phyloP scores from a whole-genome alignment of 106 monocot genomes.

The Apostasia ramifera region DNA sequence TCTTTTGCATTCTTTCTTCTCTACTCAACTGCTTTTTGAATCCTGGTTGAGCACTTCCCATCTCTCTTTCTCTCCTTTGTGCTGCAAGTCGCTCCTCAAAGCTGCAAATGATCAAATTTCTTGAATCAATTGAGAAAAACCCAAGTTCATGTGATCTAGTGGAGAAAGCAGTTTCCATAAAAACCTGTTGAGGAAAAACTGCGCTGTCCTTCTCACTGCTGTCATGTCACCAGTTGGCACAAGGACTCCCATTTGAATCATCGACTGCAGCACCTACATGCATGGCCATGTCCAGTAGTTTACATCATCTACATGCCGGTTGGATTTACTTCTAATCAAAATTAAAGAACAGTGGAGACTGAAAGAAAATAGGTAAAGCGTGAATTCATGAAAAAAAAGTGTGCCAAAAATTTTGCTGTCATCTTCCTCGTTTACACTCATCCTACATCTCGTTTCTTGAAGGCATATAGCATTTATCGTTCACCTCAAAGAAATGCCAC shows the following conservation, averaged over 20 bases:
- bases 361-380: no score
- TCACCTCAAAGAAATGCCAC: no score
- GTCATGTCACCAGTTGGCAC: conserved; percentile 99
- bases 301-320: background rate
- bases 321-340: conserved; percentile 1
- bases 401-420: no score
- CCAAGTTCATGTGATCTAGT: background rate
- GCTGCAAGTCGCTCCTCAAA: conserved; percentile 94
- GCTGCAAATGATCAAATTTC: conserved; percentile 27
- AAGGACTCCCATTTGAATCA: conserved; percentile 99
- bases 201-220: conserved; percentile 93
- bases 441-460: no score
- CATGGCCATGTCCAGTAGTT: background rate
- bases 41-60: conserved; percentile 75
- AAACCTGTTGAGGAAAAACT: conserved; percentile 90
- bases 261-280: conserved; percentile 79
- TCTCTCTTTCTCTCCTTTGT: conserved; percentile 91
- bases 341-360: no score
- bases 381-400: no score
- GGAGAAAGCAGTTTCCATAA: background rate
- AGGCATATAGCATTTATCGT: no score
- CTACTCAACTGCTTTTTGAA: conserved; percentile 82
- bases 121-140: background rate
- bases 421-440: no score
- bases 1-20: conserved; percentile 88